phyloP scores from a whole-genome alignment of 2,329 filamentous ascomycete genomes.

The Teratosphaeria zuluensis region DNA sequence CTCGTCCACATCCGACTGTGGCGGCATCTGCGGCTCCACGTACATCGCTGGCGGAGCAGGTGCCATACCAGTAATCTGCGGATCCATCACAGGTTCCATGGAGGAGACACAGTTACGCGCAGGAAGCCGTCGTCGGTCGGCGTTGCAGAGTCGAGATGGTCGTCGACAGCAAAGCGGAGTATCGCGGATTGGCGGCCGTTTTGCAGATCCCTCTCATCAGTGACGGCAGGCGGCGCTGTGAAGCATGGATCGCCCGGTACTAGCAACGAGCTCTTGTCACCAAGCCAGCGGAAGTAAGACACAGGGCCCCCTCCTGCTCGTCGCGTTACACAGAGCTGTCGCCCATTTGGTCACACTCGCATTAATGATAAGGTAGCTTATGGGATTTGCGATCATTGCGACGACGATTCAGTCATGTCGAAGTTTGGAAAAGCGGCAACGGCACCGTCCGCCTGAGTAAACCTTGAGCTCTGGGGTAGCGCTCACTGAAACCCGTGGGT shows the following conservation, averaged over 20 bases:
- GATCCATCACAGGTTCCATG: slow-evolving; percentile 9
- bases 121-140: background rate
- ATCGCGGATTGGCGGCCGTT: background rate
- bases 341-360: background rate
- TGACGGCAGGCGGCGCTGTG: background rate
- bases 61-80: slow-evolving; percentile 5
- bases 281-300: no score
- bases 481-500: background rate
- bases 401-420: background rate
- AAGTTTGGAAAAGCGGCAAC: background rate
- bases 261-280: background rate
- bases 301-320: no score
- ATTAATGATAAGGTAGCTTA: background rate
- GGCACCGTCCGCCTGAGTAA: background rate
- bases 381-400: background rate
- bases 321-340: background rate
- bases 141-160: background rate
- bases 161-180: background rate
- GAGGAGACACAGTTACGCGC: background rate
- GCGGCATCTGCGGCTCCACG: slow-evolving; percentile 17
- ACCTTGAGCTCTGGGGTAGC: background rate
- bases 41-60: slow-evolving; percentile 2
- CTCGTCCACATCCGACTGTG: slow-evolving; percentile 39
- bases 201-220: background rate
- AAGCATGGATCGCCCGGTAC: background rate